Base-by-base conservation (phyloP, 1,139 yeast genomes). In the Nakaseomyces nivariensis region DNA sequence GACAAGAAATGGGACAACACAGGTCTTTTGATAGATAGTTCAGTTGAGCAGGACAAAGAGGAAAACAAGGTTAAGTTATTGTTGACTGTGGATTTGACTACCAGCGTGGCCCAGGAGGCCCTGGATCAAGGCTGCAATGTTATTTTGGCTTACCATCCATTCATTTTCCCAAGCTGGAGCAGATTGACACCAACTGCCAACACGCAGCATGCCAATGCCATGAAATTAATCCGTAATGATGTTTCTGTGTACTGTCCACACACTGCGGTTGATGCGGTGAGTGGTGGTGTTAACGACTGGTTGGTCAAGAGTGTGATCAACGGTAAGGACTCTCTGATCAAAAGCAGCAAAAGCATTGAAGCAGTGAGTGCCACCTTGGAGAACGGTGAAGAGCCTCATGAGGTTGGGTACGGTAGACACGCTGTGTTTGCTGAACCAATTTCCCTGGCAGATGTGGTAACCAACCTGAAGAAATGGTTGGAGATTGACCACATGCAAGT, bases 1-100 rank as follows among this genome's bases (percentile, higher is more conserved):
- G 97, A 90, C 59, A 74, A 75, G 43, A 67, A 90, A 1, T 92
- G 97, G 97, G 98, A 92, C 65, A 90, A 90, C 63, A 88, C 96
- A 0, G 97, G 97, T 0, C 72, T 90, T 49, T 69, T 92, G 43
- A 83, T 92, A 7, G 96, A 88, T 61, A 70, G 79, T 38, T 62
- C 71, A 2, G 47, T 50, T 10, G 53, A 49, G n/a, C 37, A 46
- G 10, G 55, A n/a, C 3, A 9, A 64, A 0, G 46, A 32, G 29
- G 10, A 25, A 1, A 48, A 52, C 27, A 42, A 52, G 52, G 65
- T 48, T 58, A 74, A 53, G 73, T 74, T 92, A 2, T 69, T 92
- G 31, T 71, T 92, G 47, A 79, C 98, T 0, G 79, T 92, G 48
- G 99, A 92, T 62, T 72, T 94, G 54, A 92, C 98, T 0, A 79